Evolutionary conservation across 306 rosid species (phyloP).

Genomic region (Fragaria vesca): DNA sequence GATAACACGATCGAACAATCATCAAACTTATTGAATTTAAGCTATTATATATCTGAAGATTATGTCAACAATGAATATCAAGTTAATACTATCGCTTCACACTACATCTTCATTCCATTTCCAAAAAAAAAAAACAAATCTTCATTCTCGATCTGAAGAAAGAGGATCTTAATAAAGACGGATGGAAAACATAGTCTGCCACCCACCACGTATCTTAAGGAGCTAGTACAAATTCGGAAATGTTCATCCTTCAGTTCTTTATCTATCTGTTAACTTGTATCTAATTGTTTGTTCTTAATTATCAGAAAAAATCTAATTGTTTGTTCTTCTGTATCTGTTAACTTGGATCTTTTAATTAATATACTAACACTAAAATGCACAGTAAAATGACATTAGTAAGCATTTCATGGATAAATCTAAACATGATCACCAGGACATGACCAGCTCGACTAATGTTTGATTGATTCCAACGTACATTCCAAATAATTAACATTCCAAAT

Average conservation of each 20-base stretch:
- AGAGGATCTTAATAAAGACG: no score
- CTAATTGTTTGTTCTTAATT: no score
- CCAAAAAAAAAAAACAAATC: no score
- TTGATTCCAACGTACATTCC: constrained; percentile 1
- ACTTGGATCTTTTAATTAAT: not conserved
- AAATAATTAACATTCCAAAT: not conserved
- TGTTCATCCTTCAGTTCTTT: not conserved
- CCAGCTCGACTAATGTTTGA: not conserved
- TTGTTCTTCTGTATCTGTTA: not conserved
- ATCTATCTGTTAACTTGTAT: not conserved
- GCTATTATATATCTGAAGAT: not conserved
- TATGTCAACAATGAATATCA: not conserved
- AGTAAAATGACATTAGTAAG: not conserved
- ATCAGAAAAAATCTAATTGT: no score
- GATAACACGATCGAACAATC: not conserved
- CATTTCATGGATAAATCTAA: not conserved
- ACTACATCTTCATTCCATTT: no score
- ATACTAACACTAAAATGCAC: not conserved
- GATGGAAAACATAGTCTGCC: not conserved
- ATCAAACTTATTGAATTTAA: not conserved
- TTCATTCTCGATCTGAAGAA: not conserved
- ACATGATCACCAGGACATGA: not conserved
- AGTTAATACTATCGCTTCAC: not conserved
- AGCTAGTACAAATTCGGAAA: not conserved
- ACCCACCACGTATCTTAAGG: not conserved